Evolutionary conservation across 805 yeast species (phyloP).

Genomic region (Candida peoriensis): DNA sequence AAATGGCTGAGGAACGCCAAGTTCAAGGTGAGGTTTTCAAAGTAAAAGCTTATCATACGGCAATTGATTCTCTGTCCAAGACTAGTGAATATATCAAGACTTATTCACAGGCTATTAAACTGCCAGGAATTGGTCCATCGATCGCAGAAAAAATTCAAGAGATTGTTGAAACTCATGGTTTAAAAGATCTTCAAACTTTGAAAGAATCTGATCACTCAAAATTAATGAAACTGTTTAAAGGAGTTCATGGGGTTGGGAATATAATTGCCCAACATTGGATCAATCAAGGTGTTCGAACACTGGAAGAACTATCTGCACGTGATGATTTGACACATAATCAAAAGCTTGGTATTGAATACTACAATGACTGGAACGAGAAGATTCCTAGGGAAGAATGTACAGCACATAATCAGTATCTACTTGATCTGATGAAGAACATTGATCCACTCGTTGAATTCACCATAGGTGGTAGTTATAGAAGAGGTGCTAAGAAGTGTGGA

Average conservation of each 20-base stretch:
- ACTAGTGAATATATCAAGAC: slow-evolving; percentile 26
- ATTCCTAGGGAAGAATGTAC: slow-evolving; percentile 43
- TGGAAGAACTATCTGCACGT: slow-evolving; percentile 32
- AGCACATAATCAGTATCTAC: slow-evolving; percentile 33
- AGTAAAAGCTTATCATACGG: slow-evolving; percentile 38
- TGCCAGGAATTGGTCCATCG: slow-evolving; percentile 37
- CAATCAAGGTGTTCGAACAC: slow-evolving; percentile 30
- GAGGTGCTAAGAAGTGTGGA: slow-evolving; percentile 42
- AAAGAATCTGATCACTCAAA: slow-evolving; percentile 23
- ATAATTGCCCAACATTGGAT: slow-evolving; percentile 36
- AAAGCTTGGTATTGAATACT: slow-evolving; percentile 38
- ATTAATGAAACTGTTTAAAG: slow-evolving; percentile 29
- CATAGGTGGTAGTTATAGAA: slow-evolving; percentile 48
- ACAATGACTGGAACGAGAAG: slow-evolving; percentile 39
- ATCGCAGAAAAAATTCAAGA: slow-evolving; percentile 43
- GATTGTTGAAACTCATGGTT: slow-evolving; percentile 32
- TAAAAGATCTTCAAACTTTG: slow-evolving; percentile 18
- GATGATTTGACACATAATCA: slow-evolving; percentile 26
- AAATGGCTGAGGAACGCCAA: slow-evolving; percentile 19
- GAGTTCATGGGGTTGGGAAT: slow-evolving; percentile 48
- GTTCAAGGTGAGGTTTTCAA: slow-evolving; percentile 32
- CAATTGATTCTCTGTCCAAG: slow-evolving; percentile 33
- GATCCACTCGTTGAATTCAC: slow-evolving; percentile 32
- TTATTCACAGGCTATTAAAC: slow-evolving; percentile 32
- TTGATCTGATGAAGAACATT: slow-evolving; percentile 20